These are phyloP conservation scores for Lecanicillium sp. DNA, from an alignment of 2,329 filamentous ascomycete species.

Conservation along the genomic window DNA sequence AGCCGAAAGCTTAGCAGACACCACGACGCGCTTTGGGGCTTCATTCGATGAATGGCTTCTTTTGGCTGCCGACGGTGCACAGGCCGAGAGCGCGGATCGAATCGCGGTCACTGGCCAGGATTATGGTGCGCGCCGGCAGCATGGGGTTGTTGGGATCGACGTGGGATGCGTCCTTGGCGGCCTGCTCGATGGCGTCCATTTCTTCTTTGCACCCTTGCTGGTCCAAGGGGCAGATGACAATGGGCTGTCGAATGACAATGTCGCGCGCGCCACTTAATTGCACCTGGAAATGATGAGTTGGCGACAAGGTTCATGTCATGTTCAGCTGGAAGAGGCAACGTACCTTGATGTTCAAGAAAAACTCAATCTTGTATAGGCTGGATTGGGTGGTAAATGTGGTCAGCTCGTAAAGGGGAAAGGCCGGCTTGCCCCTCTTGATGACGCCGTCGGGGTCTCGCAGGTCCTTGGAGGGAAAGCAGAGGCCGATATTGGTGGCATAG, in stretches of 20 bases:
- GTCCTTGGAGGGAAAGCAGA: conserved; percentile 88
- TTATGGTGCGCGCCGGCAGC: conserved; percentile 79
- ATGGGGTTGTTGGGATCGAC: conserved; percentile 86
- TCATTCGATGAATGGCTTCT: conserved; percentile 61
- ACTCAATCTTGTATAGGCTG: conserved; percentile 96
- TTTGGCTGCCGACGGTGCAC: conserved; percentile 57
- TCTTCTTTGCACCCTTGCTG: conserved; percentile 95
- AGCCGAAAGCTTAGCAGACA: too few species aligned
- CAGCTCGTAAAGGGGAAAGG: conserved; percentile 84
- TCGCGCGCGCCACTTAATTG: conserved; percentile 83
- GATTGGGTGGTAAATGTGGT: conserved; percentile 90
- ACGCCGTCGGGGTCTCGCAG: conserved; percentile 81
- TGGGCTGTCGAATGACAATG: conserved; percentile 82
- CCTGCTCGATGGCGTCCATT: conserved; percentile 96
- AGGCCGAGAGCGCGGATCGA: conserved; percentile 55
- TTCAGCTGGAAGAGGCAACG: conserved; percentile 5
- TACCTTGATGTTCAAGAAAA: conserved; percentile 92
- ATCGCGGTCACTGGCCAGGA: conserved; percentile 68
- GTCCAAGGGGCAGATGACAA: conserved; percentile 92
- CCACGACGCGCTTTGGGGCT: too few species aligned
- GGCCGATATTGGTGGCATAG: conserved; percentile 85
- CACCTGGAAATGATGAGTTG: conserved; percentile 50
- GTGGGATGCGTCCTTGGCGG: conserved; percentile 83
- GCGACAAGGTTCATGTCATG: background rate
- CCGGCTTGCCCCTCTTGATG: conserved; percentile 74